Evolutionary conservation across 306 rosid species (phyloP), one percentile per base, ranked within the genome.

Genomic region (Vicia faba): DNA sequence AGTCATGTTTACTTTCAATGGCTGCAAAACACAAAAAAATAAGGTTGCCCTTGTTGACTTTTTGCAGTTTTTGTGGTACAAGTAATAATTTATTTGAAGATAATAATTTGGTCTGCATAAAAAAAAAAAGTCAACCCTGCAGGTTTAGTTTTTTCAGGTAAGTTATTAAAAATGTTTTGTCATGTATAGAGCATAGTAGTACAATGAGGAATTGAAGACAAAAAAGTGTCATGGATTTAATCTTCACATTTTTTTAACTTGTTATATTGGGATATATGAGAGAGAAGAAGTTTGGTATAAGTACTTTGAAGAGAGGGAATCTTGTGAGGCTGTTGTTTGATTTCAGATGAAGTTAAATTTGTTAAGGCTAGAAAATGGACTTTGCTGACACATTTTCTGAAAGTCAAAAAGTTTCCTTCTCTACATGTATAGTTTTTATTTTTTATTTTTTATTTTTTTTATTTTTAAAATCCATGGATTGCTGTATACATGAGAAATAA

Each of bases 21-120:
- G 66, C 66, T 46, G 77, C 72, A 78, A 70, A 77, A 79, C 55
- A 49, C 54, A 48, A 15, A 18, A 19, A 51, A 73, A 33, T 33
- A 57, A 75, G 84, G 71, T 76, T 82, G 84, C 93, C 83, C 89
- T 82, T 84, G 58, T 87, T 87, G 93, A 87, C 93, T 87, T 80
- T 73, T 50, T 19, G 80, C 84, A 69, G 74, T 77, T 3, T 74
- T 65, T 71, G 38, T 33, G 9, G 38, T 33, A 33, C 38, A 7
- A 26, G 10, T 54, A 51, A 4, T 55, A 29, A 13, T 58, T 31
- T 58, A 43, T 58, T 33, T 58, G 35, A n/a, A n/a, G 40, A 56
- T 29, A 18, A 59, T 10, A 62, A 68, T 25, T 39, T 15, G 46
- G 63, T 68, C 70, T 56, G 63, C 20, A 72, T 49, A 25, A 1